phyloP scores from a whole-genome alignment of 1,284 basidiomycete genomes.

The Austroboletus novae-zelandiae region DNA sequence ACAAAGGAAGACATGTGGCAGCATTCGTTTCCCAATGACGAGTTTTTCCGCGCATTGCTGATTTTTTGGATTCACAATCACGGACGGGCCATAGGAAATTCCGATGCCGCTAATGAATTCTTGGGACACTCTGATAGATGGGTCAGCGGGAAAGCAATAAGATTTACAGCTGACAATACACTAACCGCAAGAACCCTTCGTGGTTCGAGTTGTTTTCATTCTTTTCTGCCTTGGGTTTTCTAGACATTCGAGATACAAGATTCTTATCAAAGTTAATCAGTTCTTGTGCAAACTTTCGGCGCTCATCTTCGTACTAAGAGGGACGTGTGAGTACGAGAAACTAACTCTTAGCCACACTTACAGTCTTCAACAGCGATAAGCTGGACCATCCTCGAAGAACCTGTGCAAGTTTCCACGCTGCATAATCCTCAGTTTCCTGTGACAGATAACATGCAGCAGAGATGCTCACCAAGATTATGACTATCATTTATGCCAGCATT shows the following conservation, averaged over 20 bases:
- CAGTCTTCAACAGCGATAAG: slow-evolving; percentile 64
- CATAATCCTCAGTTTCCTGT: neutral
- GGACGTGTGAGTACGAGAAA: neutral
- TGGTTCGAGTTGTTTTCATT: slow-evolving; percentile 62
- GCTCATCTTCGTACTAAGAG: slow-evolving; percentile 61
- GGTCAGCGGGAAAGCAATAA: neutral
- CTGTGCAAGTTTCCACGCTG: slow-evolving; percentile 73
- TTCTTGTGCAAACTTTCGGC: slow-evolving; percentile 72
- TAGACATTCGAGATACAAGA: slow-evolving; percentile 74
- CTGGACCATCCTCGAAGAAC: slow-evolving; percentile 70
- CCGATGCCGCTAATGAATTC: neutral
- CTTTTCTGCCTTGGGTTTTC: slow-evolving; percentile 59
- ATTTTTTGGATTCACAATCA: neutral
- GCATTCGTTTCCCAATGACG: neutral
- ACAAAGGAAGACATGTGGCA: neutral
- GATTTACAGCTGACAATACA: neutral
- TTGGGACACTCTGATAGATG: neutral
- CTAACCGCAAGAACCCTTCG: slow-evolving; percentile 58
- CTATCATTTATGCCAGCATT: slow-evolving; percentile 19
- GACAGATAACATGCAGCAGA: neutral
- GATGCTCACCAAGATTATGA: neutral
- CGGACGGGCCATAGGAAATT: neutral
- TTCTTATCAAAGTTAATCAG: slow-evolving; percentile 78
- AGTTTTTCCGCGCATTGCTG: neutral
- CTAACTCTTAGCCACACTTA: slow-evolving; percentile 24